Base-by-base conservation (phyloP, 1,284 basidiomycete genomes). In the Mycena sp. region DNA sequence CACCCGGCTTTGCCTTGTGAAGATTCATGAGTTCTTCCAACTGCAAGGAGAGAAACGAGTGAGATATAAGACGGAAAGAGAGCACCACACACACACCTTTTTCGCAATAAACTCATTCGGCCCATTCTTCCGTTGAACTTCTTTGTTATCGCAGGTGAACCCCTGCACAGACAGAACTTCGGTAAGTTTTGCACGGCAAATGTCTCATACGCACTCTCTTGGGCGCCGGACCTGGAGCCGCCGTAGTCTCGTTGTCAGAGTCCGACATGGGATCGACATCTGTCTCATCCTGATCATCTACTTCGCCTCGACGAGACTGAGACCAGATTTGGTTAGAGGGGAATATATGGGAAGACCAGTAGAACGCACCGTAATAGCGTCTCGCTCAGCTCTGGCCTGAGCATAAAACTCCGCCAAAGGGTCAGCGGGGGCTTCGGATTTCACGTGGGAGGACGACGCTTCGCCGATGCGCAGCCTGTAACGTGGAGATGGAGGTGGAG, bases 351-450 rank as follows among this genome's bases (percentile, higher is more conserved):
- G 28, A 65, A 61, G 21, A 65, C 71, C 64, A n/a, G 49, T 50
- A 10, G 48, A 29, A 63, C 82, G 72, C 28, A 84, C 85, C 67
- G 74, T 75, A 28, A 74, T 74, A 43, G n/a, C n/a, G n/a, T 84
- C 80, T 37, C 68, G 74, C 55, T 85, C 83, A 32, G 79, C 83
- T 52, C 75, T 81, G 5, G 88, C 89, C 65, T 80, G 76, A 1
- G 76, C 80, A 65, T 90, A 90, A 68, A 89, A 90, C 63, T 86
- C 82, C 2, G 83, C 84, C 52, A 91, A 76, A 1, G 89, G 87
- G 69, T 91, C 89, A 37, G 30, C 44, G 3, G 44, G 30, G 28
- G n/a, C n/a, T n/a, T 55, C 51, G n/a, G 26, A 51, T 49, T 62
- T 64, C 1, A 48, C 44, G 19, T 19, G 50, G 2, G 56, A 56